Conservation (phyloP, 2,329 filamentous ascomycete genomes). For the Trichoderma gracile region DNA sequence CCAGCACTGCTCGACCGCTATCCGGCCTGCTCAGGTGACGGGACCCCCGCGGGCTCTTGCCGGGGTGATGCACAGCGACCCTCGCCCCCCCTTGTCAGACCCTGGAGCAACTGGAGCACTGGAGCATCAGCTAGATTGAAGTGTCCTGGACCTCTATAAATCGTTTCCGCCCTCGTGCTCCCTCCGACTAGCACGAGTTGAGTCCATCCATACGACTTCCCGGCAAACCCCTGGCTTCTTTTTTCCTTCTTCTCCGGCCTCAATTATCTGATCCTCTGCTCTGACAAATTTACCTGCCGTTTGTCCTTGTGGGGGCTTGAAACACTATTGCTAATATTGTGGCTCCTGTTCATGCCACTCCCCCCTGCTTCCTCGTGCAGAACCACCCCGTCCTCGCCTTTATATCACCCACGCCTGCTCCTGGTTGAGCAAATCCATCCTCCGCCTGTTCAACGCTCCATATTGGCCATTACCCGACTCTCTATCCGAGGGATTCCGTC, state of each 20-base stretch:
- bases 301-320: conserved; percentile 2
- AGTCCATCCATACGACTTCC: not conserved
- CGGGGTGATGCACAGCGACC: conserved; percentile 20
- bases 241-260: not conserved
- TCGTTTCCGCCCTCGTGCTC: conserved; percentile 16
- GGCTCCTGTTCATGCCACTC: conserved; percentile 1
- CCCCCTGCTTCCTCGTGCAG: conserved; percentile 4
- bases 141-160: conserved; percentile 4
- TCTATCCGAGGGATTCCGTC: not conserved
- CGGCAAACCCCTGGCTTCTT: conserved; percentile 16
- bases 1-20: not conserved
- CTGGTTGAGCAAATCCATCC: conserved; percentile 3
- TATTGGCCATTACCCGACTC: not conserved
- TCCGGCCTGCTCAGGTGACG: conserved; percentile 17
- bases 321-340: conserved; percentile 8
- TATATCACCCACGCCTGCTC: conserved; percentile 15
- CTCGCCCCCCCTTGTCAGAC: conserved; percentile 13
- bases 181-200: conserved; percentile 7
- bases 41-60: conserved; percentile 1
- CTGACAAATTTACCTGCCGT: not conserved
- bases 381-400: not conserved
- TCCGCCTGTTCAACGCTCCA: not conserved
- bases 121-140: conserved; percentile 19
- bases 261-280: not conserved
- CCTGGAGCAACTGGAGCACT: not conserved